Conservation (phyloP, 805 yeast genomes). For the Helenozyma baotianmanensis region DNA sequence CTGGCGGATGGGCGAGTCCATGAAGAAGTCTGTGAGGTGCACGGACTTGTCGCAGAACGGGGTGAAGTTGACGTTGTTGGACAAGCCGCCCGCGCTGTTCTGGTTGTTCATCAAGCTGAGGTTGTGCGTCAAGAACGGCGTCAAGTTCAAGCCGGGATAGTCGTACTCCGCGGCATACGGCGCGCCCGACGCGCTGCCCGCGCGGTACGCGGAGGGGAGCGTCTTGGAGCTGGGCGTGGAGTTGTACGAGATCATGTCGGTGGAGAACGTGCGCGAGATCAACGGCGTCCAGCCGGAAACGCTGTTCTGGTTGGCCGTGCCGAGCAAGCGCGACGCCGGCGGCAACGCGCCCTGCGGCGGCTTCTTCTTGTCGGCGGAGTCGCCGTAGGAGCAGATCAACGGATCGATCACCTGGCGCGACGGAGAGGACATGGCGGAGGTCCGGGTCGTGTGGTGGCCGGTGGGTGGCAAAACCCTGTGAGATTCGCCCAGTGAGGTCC, state of each 20-base stretch:
- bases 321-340: conserved; percentile 1
- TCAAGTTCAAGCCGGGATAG: conserved; percentile 35
- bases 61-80: conserved; percentile 27
- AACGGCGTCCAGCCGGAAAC: conserved; percentile 43
- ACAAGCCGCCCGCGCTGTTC: conserved; percentile 14
- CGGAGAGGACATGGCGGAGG: conserved; percentile 28
- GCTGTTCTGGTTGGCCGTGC: background rate
- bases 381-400: conserved; percentile 22
- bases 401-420: conserved; percentile 31
- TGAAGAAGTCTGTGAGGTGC: conserved; percentile 39
- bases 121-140: conserved; percentile 38
- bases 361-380: conserved; percentile 1
- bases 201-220: conserved; percentile 12
- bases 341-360: conserved; percentile 2
- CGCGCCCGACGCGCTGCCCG: conserved; percentile 2
- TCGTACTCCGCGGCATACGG: conserved; percentile 17
- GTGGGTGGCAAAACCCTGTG: too few relatives aligned
- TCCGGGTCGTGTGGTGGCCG: too few relatives aligned
- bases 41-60: conserved; percentile 40
- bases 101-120: conserved; percentile 22
- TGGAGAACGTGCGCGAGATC: conserved; percentile 32
- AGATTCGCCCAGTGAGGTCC: too few relatives aligned
- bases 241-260: conserved; percentile 29
- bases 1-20: conserved; percentile 39
- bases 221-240: conserved; percentile 35